Evolutionary conservation across 179 eudicot species (phyloP).

Genomic region (Beta lomatogona): DNA sequence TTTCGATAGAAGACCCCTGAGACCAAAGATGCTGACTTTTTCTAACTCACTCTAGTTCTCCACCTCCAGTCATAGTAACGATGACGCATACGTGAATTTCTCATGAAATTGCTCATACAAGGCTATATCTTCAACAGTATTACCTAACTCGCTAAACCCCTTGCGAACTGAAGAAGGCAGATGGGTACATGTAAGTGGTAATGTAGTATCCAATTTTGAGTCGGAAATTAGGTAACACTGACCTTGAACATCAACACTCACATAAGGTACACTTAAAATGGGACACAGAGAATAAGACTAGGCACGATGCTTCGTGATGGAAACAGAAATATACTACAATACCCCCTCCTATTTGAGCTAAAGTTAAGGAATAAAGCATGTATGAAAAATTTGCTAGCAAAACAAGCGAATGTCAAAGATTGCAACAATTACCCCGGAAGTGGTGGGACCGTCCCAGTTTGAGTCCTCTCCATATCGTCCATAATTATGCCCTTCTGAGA

Average conservation of each 20-base stretch:
- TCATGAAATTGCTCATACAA: slow-evolving; percentile 4
- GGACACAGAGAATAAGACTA: background rate
- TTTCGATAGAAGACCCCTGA: background rate
- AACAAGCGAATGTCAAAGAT: slow-evolving; percentile 10
- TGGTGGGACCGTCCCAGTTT: slow-evolving; percentile 59
- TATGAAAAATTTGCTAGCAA: background rate
- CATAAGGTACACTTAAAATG: background rate
- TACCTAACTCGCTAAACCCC: too few species aligned
- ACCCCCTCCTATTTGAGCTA: background rate
- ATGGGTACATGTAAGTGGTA: too few species aligned
- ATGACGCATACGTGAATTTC: background rate
- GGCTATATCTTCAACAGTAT: background rate
- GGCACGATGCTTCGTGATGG: background rate
- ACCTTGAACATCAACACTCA: background rate
- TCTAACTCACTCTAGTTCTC: slow-evolving; percentile 6
- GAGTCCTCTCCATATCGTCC: slow-evolving; percentile 65
- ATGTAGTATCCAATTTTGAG: too few species aligned
- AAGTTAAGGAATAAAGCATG: background rate
- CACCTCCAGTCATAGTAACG: background rate
- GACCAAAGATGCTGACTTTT: too few species aligned
- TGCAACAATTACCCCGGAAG: slow-evolving; percentile 43
- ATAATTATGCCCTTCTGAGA: slow-evolving; percentile 67
- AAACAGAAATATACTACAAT: background rate
- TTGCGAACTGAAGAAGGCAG: too few species aligned
- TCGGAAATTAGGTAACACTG: too few species aligned